These are phyloP conservation scores for Annona cherimola DNA, from an alignment of 164 flowering plant species.

Conservation along the genomic window DNA sequence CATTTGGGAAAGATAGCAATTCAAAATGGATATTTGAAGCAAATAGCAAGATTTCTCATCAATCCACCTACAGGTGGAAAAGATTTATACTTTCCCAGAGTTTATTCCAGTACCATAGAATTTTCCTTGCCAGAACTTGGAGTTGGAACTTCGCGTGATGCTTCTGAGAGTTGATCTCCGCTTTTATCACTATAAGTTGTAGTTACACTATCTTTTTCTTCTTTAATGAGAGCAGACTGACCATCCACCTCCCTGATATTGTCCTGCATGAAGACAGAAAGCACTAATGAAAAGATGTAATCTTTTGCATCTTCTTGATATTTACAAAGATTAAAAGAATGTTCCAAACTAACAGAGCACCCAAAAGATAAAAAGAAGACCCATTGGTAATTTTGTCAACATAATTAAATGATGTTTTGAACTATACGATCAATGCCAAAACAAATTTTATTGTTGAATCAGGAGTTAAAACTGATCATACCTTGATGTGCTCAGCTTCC, in stretches of 20 bases:
- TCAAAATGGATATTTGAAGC: not conserved
- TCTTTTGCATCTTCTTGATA: not conserved
- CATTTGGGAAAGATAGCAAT: not conserved
- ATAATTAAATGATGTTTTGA: not conserved
- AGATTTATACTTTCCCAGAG: not conserved
- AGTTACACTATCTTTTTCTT: conserved; percentile 24
- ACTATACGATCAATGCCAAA: not conserved
- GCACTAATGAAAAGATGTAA: not conserved
- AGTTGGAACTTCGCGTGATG: conserved; percentile 14
- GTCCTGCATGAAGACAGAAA: conserved; percentile 19
- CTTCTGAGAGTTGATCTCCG: conserved; percentile 13
- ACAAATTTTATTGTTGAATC: not conserved
- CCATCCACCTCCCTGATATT: conserved; percentile 15
- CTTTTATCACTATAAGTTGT: conserved; percentile 3
- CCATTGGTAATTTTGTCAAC: not conserved
- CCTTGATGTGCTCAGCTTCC: conserved; percentile 38
- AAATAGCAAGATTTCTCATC: too few species aligned
- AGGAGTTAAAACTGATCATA: conserved; percentile 13
- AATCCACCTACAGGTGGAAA: too few species aligned
- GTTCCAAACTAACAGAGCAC: not conserved
- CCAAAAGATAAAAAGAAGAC: not conserved
- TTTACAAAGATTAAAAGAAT: not conserved
- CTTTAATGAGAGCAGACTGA: conserved; percentile 14
- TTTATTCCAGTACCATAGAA: conserved; percentile 16
- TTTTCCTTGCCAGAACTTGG: conserved; percentile 15